Evolutionary conservation across 306 rosid species (phyloP), one percentile per base, ranked within the genome.

Genomic region (Inga leiocalycina): DNA sequence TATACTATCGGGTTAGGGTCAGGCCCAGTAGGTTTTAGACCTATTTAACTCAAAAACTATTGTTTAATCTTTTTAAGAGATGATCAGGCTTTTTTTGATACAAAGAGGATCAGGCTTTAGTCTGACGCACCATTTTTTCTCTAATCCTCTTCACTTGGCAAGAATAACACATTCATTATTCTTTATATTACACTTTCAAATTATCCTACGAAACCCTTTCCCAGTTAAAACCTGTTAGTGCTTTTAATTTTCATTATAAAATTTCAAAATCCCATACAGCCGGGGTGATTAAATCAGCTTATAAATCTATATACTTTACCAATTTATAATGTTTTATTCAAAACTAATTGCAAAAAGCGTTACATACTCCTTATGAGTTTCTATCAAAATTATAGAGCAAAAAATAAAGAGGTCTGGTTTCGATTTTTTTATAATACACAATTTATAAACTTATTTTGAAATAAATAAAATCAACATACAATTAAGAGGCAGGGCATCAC

Each of bases 1-100:
- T 37, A 37, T 37, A 37, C 6, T 37, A 37, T 37, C 1, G 39
- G 37, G 37, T 34, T 34, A 34, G 4, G 4, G 0, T 4, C 1
- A 0, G 39, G 3, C 7, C 0, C 41, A n/a, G 5, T 0, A 1
- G 41, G 7, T 1, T 37, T 37, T 37, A 37, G 41, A 1, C 1
- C 0, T 1, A 0, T 37, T 37, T 37, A 37, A 37, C 41, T 37
- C 0, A 5, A 37, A 37, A 37, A 37, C 1, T 37, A 35, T 37
- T 37, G 5, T 37, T 37, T 4, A 37, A 37, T 27, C 30, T 27
- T 27, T 27, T 27, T 27, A 27, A 27, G 4, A 54, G 61, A 17
- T 10, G 27, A 19, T 39, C 8, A 39, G 8, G 8, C 43, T 39
- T 39, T 39, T 39, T 39, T 5, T 39, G 43, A 39, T 37, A 39